Evolutionary conservation across 1,139 yeast species (phyloP).

Genomic region (Protomyces pachydermus): DNA sequence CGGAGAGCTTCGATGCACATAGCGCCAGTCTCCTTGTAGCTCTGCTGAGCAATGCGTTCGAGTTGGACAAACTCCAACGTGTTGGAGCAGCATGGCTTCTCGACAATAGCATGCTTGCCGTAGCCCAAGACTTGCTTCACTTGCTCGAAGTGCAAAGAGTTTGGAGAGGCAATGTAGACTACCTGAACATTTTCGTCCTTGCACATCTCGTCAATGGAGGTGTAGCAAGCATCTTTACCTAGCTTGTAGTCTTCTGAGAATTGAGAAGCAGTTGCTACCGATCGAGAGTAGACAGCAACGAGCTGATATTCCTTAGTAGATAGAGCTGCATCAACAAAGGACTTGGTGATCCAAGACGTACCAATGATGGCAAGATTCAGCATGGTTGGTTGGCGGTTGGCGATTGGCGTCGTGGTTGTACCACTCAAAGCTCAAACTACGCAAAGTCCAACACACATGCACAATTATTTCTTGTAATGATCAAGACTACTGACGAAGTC

Average conservation of each 20-base stretch:
- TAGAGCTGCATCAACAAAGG: slow-evolving; percentile 19
- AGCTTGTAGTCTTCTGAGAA: slow-evolving; percentile 9
- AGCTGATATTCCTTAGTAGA: slow-evolving; percentile 13
- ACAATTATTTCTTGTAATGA: too few species aligned
- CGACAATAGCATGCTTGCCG: slow-evolving; percentile 56
- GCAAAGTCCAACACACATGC: too few species aligned
- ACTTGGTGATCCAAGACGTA: slow-evolving; percentile 23
- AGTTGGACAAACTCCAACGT: slow-evolving; percentile 47
- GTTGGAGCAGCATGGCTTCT: slow-evolving; percentile 58
- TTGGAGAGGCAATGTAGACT: slow-evolving; percentile 61
- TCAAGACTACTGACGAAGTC: too few species aligned
- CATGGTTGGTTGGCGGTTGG: background rate
- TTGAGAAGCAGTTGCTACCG: slow-evolving; percentile 2
- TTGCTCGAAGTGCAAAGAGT: slow-evolving; percentile 52
- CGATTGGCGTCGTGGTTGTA: too few species aligned
- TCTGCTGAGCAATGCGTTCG: background rate
- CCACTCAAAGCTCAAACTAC: too few species aligned
- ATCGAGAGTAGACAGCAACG: slow-evolving; percentile 15
- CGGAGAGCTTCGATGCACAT: slow-evolving; percentile 18
- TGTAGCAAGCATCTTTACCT: background rate
- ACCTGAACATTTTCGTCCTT: slow-evolving; percentile 48
- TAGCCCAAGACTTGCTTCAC: slow-evolving; percentile 48
- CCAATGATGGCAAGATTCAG: slow-evolving; percentile 18
- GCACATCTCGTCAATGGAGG: slow-evolving; percentile 42
- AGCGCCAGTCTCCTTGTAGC: slow-evolving; percentile 14